These are phyloP conservation scores for Radiomyces spectabilis DNA, from an alignment of 192 early-diverging fungal genomes.

Conservation along the genomic window DNA sequence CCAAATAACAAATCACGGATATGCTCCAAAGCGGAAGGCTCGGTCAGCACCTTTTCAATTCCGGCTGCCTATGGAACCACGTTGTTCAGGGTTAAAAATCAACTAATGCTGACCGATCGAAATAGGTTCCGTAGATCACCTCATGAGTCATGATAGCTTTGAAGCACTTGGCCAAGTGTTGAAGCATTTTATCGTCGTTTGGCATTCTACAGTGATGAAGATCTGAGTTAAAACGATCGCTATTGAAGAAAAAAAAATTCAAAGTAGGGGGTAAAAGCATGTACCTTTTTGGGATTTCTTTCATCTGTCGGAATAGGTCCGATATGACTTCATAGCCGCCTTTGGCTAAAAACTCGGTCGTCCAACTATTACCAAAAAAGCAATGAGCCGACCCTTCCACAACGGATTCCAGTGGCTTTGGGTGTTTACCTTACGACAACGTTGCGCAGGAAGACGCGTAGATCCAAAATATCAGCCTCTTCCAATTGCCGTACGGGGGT, in stretches of 20 bases:
- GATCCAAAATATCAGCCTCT: constrained; percentile 15
- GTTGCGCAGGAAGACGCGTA: constrained; percentile 20
- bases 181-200: constrained; percentile 25
- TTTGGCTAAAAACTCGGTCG: constrained; percentile 17
- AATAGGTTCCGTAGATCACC: too few relatives aligned
- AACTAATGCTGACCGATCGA: too few relatives aligned
- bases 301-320: constrained; percentile 23
- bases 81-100: too few relatives aligned
- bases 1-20: constrained; percentile 31
- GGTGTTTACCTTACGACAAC: constrained; percentile 16
- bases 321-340: constrained; percentile 25
- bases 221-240: neutral
- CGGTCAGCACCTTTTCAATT: constrained; percentile 15
- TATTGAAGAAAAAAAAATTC: neutral
- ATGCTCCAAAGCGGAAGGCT: constrained; percentile 17
- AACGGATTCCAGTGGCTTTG: too few relatives aligned
- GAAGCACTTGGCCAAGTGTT: constrained; percentile 27
- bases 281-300: constrained; percentile 23
- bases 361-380: constrained; percentile 19
- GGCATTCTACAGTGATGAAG: constrained; percentile 6
- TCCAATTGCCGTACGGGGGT: constrained; percentile 19
- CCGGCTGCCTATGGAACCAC: constrained; percentile 18
- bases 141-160: constrained; percentile 30
- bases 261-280: neutral
- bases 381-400: too few relatives aligned